Evolutionary conservation across 257 asterid genomes (phyloP).

Genomic region (Leonotis leonurus): DNA sequence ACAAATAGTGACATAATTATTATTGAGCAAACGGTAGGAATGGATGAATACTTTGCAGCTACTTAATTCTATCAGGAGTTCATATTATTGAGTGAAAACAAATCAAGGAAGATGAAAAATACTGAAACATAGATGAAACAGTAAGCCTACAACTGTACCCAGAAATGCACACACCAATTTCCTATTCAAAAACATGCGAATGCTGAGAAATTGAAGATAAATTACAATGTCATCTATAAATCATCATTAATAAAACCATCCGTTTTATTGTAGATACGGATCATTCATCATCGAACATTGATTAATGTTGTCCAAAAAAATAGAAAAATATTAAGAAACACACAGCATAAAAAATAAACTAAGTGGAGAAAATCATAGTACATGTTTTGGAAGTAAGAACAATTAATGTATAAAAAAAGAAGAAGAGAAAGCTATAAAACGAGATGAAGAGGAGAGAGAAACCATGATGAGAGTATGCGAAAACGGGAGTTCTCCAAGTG

Average conservation of each 20-base stretch:
- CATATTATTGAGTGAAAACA: background rate
- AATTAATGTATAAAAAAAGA: background rate
- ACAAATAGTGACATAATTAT: background rate
- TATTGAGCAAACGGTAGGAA: background rate
- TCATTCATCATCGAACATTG: too few species aligned
- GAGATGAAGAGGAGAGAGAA: background rate
- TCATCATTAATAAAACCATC: too few species aligned
- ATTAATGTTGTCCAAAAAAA: too few species aligned
- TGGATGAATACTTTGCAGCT: background rate
- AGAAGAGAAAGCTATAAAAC: background rate
- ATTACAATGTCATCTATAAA: background rate
- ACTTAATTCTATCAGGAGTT: background rate
- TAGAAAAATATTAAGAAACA: background rate
- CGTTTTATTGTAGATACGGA: too few species aligned
- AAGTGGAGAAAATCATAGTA: background rate
- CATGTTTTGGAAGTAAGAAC: background rate
- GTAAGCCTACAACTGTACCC: too few species aligned
- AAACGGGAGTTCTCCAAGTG: background rate
- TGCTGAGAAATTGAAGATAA: background rate
- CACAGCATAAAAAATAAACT: background rate
- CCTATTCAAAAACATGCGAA: background rate
- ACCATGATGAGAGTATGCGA: slow-evolving; percentile 1
- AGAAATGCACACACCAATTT: background rate
- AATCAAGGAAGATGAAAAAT: too few species aligned
- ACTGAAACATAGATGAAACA: too few species aligned